Evolutionary conservation across 768 basidiomycete genomes (phyloP).

Genomic region (Porpolomopsis calyptriformis): DNA sequence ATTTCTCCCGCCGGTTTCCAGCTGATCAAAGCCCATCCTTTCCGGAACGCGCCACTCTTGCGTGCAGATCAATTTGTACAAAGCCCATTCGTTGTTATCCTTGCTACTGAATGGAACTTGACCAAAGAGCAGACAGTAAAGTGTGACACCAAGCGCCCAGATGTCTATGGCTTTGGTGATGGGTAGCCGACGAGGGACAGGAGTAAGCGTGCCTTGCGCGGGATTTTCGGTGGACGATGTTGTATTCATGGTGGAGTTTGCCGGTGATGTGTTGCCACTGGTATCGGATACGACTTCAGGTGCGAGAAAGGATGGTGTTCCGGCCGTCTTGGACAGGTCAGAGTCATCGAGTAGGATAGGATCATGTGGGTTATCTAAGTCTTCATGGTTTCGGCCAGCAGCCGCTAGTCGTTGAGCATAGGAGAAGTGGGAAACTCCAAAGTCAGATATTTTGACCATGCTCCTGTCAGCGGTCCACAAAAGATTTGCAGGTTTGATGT

Average conservation of each 20-base stretch:
- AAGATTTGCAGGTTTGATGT: conserved; percentile 98
- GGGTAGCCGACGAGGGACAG: conserved; percentile 27
- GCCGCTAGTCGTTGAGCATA: conserved; percentile 74
- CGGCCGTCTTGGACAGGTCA: conserved; percentile 83
- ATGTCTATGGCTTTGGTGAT: conserved; percentile 94
- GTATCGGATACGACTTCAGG: conserved; percentile 85
- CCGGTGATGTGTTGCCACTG: conserved; percentile 22
- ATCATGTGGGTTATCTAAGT: conserved; percentile 32
- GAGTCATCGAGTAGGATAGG: conserved; percentile 72
- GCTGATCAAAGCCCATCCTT: conserved; percentile 60
- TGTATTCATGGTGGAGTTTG: conserved; percentile 13
- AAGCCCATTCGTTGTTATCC: conserved; percentile 41
- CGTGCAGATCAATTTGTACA: conserved; percentile 74
- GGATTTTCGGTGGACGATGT: conserved; percentile 19
- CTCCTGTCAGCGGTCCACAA: conserved; percentile 80
- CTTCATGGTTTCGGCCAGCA: conserved; percentile 38
- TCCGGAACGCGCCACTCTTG: conserved; percentile 59
- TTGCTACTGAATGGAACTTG: conserved; percentile 58
- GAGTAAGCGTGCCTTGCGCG: conserved; percentile 14
- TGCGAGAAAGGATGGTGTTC: conserved; percentile 92
- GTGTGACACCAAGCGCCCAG: conserved; percentile 94
- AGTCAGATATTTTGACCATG: conserved; percentile 94
- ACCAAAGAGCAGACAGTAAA: conserved; percentile 91
- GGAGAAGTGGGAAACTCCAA: conserved; percentile 95
- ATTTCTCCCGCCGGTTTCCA: conserved; percentile 54